phyloP scores from a whole-genome alignment of 2,329 filamentous ascomycete species.

The Knufia fluminis region DNA sequence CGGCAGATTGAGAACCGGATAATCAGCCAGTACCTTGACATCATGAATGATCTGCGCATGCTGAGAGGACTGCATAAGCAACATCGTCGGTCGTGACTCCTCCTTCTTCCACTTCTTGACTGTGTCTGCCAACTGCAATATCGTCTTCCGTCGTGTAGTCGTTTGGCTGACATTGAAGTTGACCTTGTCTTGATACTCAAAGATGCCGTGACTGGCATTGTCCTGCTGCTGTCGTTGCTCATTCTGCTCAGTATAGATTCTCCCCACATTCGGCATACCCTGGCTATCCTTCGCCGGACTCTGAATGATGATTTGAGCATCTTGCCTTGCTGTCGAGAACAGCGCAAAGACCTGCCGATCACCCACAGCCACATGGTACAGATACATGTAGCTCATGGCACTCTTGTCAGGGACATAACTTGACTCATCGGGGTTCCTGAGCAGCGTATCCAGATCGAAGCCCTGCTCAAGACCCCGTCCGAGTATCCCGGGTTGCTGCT shows the following conservation, averaged over 20 bases:
- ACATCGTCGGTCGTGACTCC: constrained; percentile 66
- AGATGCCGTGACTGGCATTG: constrained; percentile 64
- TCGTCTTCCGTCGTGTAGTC: constrained; percentile 78
- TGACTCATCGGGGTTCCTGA: constrained; percentile 55
- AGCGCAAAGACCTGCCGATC: constrained; percentile 89
- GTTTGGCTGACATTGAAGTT: constrained; percentile 81
- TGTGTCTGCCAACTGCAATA: constrained; percentile 77
- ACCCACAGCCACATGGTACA: constrained; percentile 85
- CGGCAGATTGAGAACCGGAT: constrained; percentile 72
- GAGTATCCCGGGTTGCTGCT: constrained; percentile 78
- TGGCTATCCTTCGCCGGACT: constrained; percentile 73
- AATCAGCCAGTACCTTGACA: constrained; percentile 71
- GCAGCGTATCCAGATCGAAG: constrained; percentile 73
- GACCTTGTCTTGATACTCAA: constrained; percentile 77
- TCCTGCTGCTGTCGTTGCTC: constrained; percentile 54
- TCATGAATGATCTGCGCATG: constrained; percentile 72
- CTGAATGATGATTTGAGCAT: constrained; percentile 81
- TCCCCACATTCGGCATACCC: constrained; percentile 81
- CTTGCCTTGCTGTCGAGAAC: constrained; percentile 71
- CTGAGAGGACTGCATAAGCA: constrained; percentile 86
- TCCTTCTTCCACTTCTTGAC: constrained; percentile 87
- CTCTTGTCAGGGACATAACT: constrained; percentile 64
- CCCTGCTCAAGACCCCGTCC: constrained; percentile 88
- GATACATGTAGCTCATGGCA: constrained; percentile 75
- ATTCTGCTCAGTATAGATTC: constrained; percentile 73